These are phyloP conservation scores for Thuja plicata DNA, from an alignment of 83 land plant species.

Conservation along the genomic window DNA sequence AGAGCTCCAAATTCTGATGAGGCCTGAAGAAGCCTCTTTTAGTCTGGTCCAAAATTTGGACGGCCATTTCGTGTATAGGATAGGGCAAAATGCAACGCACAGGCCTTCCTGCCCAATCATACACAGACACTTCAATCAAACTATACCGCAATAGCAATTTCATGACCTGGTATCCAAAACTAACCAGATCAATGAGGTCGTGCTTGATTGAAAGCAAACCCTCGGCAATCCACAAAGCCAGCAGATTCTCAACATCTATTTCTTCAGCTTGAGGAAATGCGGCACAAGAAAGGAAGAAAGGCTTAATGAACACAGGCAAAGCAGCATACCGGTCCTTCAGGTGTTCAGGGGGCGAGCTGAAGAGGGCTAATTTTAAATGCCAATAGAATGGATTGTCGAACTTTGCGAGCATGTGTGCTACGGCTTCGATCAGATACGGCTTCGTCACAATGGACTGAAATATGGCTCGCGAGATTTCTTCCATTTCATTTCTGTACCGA, in stretches of 20 bases:
- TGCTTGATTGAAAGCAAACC: constrained; percentile 6
- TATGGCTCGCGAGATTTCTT: neutral
- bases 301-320: neutral
- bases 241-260: neutral
- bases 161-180: neutral
- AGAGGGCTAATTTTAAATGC: neutral
- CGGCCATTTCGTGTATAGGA: neutral
- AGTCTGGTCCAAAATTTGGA: neutral
- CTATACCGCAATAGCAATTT: constrained; percentile 3
- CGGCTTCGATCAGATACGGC: neutral
- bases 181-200: neutral
- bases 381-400: neutral
- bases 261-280: neutral
- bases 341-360: neutral
- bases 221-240: neutral
- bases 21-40: neutral
- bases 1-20: neutral
- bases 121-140: neutral
- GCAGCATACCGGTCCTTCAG: neutral
- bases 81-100: neutral
- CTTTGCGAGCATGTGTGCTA: neutral
- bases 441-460: neutral
- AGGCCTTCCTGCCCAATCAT: neutral
- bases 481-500: neutral
- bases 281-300: neutral